Conservation (phyloP, 208 protist species). For the Porcisia deanei region DNA sequence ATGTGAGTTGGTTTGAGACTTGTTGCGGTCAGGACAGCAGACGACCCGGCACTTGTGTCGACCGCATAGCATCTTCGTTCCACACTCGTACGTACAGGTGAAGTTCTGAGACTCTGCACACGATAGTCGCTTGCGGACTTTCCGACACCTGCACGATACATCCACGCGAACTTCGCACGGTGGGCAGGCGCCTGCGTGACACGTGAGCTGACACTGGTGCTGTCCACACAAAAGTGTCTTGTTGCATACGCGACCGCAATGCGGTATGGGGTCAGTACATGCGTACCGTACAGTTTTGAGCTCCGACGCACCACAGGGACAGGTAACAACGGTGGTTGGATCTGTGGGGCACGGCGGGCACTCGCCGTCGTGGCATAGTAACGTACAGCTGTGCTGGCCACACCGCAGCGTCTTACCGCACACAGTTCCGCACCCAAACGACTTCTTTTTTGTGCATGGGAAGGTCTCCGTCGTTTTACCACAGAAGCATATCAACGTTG, state of each 20-base stretch:
- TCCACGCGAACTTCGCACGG: conserved; percentile 44
- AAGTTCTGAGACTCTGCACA: conserved; percentile 46
- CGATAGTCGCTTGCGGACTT: conserved; percentile 46
- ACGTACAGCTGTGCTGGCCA: conserved; percentile 52
- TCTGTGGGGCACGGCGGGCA: conserved; percentile 64
- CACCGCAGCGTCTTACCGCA: conserved; percentile 62
- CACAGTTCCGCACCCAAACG: conserved; percentile 49
- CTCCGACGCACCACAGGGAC: conserved; percentile 53
- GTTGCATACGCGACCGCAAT: conserved; percentile 56
- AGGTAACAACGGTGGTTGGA: conserved; percentile 50
- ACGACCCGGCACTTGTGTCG: conserved; percentile 62
- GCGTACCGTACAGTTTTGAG: conserved; percentile 27
- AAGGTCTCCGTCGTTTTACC: conserved; percentile 26
- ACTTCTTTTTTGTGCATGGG: conserved; percentile 37
- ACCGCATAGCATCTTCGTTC: conserved; percentile 69
- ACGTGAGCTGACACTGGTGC: conserved; percentile 54
- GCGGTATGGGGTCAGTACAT: conserved; percentile 71
- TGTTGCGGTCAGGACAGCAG: conserved; percentile 62
- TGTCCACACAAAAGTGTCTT: conserved; percentile 60
- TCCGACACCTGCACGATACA: conserved; percentile 53
- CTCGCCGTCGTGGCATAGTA: conserved; percentile 59
- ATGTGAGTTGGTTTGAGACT: conserved; percentile 42
- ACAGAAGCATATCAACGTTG: conserved; percentile 43
- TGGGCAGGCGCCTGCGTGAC: conserved; percentile 54
- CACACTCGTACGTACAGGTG: conserved; percentile 59